Percentiles rank a stretch among this genome's conserved stretches.
phyloP scores from a whole-genome alignment of 768 basidiomycete genomes.

The Podaxis sp. region DNA sequence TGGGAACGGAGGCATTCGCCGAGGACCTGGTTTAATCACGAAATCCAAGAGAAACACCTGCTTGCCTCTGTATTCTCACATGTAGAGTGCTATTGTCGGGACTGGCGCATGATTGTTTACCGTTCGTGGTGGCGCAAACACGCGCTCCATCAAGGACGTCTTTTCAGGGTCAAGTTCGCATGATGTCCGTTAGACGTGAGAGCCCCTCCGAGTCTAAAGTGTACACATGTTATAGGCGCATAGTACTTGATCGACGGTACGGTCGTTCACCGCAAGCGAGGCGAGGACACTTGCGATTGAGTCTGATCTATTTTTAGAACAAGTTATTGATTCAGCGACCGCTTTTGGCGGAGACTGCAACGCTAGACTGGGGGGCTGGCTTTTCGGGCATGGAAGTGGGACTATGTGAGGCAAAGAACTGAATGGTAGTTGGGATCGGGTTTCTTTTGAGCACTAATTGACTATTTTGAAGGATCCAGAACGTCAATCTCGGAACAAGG shows the following conservation, averaged over 20 bases:
- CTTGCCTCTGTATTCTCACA: not conserved
- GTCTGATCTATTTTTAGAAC: constrained; percentile 11
- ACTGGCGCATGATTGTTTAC: not conserved
- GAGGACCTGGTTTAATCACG: not conserved
- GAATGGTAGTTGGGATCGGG: not conserved
- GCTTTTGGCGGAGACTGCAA: constrained; percentile 2
- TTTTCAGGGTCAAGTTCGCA: constrained; percentile 1
- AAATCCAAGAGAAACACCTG: not conserved
- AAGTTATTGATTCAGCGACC: constrained; percentile 1
- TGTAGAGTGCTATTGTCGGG: not conserved
- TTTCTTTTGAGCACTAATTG: not conserved
- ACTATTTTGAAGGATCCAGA: not conserved
- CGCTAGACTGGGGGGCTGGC: not conserved
- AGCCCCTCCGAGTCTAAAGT: not conserved
- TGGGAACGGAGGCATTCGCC: not conserved
- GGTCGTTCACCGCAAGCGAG: constrained; percentile 8
- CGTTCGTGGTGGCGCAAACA: not conserved
- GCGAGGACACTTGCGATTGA: constrained; percentile 1
- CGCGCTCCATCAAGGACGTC: not conserved
- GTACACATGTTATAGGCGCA: constrained; percentile 5
- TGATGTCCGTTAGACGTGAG: not conserved
- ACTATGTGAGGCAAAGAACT: not conserved
- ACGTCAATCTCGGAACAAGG: not conserved
- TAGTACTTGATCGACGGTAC: not conserved
- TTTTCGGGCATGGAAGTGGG: not conserved